Evolutionary conservation across 257 asterid species (phyloP).

Genomic region (Solanum commersonii): DNA sequence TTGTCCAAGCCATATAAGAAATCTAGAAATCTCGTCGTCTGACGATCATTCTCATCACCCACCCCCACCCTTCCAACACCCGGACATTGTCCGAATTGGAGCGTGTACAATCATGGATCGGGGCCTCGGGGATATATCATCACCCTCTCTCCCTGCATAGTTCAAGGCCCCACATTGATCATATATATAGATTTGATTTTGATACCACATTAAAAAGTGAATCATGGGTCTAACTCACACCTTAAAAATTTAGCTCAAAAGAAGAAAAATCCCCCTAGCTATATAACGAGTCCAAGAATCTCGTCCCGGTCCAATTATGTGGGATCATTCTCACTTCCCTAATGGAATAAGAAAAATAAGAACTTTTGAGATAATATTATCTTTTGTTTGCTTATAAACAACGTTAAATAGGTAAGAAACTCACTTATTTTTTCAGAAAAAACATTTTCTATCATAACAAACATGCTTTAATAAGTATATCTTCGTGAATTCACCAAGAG

Average conservation of each 20-base stretch:
- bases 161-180: not conserved
- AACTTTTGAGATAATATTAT: not conserved
- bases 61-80: too few species aligned
- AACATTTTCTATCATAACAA: not conserved
- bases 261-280: not conserved
- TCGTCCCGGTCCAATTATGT: not conserved
- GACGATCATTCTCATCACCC: not conserved
- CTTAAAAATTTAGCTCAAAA: not conserved
- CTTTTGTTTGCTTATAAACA: not conserved
- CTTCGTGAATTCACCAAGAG: not conserved
- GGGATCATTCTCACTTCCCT: not conserved
- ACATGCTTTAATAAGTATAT: not conserved
- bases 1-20: not conserved
- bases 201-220: not conserved
- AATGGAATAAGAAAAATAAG: not conserved
- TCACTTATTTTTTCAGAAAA: not conserved
- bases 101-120: not conserved
- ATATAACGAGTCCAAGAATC: not conserved
- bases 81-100: not conserved
- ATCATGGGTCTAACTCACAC: not conserved
- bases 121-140: not conserved
- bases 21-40: not conserved
- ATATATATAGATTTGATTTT: not conserved
- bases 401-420: not conserved
- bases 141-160: not conserved